phyloP scores from a whole-genome alignment of 208 protist species.

The Naegleria fowleri region DNA sequence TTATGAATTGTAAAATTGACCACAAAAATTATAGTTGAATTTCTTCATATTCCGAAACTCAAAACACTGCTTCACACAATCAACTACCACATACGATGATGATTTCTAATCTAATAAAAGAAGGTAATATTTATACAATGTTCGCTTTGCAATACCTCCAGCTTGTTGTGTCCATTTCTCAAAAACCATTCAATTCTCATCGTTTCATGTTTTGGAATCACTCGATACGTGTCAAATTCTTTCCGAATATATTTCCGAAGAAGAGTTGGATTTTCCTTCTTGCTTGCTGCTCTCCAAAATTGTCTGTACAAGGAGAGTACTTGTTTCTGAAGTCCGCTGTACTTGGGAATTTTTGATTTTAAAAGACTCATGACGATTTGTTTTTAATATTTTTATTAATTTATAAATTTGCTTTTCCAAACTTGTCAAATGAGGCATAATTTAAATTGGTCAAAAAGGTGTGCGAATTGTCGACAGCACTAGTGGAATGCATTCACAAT shows the following conservation, averaged over 20 bases:
- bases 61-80: no score
- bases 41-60: no score
- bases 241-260: neutral
- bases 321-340: neutral
- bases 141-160: neutral
- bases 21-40: no score
- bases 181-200: slow-evolving; percentile 12
- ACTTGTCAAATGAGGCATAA: no score
- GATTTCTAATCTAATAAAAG: neutral
- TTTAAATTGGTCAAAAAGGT: no score
- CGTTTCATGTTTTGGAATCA: neutral
- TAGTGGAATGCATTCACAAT: no score
- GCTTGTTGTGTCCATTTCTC: neutral
- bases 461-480: no score
- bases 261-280: neutral
- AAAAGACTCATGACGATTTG: no score
- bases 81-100: no score
- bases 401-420: no score
- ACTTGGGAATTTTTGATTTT: neutral
- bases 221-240: neutral
- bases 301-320: neutral
- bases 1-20: no score
- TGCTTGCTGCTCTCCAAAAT: neutral
- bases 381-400: no score
- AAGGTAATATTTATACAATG: neutral